Base-by-base conservation (phyloP, 192 early-diverging fungal species). In the Polychytrium aggregatum region DNA sequence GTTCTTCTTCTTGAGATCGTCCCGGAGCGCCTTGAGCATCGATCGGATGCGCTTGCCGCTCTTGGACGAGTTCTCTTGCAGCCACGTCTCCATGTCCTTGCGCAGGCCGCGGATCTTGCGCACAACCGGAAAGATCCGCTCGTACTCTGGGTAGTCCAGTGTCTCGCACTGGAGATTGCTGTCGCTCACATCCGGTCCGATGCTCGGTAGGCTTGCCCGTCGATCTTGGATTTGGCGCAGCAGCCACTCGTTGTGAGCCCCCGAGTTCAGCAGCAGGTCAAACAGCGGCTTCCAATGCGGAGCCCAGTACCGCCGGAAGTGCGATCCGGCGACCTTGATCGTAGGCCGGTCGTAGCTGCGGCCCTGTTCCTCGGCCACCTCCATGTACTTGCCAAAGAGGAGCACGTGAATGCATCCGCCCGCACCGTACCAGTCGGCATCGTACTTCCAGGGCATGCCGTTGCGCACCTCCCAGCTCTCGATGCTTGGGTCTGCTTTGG, bases 361-460 rank as follows among this genome's bases (percentile, higher is more conserved):
- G 35, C 37, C 44, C 30, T 9, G 29, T 7, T 55, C 50, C 34
- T 52, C 41, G 9, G 43, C 28, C 24, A 75, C 64, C 37, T 63
- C 49, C 53, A 76, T 62, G 35, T 72, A 67, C 43, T 46, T 43
- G 21, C 74, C 71, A 65, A 78, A 78, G 14, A 78, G 43, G 22
- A 78, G 26, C 30, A 64, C 59, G 44, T 74, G 65, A 8, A 70
- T 38, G 26, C 76, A 53, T 0, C 48, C 43, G 1, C 71, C 75
- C 10, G 55, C 58, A 44, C 66, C 72, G 52, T 72, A 76, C 75
- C 72, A 74, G 43, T 78, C 76, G 18, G 56, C 40, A 42, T 78
- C 71, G 48, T 64, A 78, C 31, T 26, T 60, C 50, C 60, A 70
- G n/a, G 58, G 33, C 22, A 14, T 22, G 22, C 57, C 62, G 36